Base-by-base conservation (phyloP, 805 yeast genomes). In the Ogataea populi-albae region DNA sequence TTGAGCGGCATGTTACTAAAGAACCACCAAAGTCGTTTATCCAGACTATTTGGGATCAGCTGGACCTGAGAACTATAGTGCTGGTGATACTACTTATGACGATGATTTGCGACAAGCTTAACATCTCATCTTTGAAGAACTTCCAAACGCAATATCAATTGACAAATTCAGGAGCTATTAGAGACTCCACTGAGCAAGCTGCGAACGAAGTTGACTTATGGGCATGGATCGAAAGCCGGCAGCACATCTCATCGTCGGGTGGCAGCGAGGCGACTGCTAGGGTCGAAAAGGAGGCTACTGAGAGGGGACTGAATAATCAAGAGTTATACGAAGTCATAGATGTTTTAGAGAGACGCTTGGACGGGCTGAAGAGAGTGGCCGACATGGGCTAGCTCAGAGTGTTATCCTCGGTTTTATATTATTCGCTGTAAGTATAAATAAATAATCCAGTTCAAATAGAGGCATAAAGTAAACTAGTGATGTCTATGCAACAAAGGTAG, bases 201-300 rank as follows among this genome's bases (percentile, higher is more conserved):
- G 65, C 67, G 37, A 73, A 77, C 40, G 88, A 85, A 57, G 65
- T 70, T 12, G 69, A 71, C 17, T 52, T 85, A 28, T 85, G 93
- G 93, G 70, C 75, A 30, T 85, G 95, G 95, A 67, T 85, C 35
- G 61, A 63, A 20, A 56, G 56, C 3, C 40, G 69, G 31, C 62
- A 66, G 34, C 12, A 26, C 31, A 4, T 17, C 11, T 11, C 11
- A n/a, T 14, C 20, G 14, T 5, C 16, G 12, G 11, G 6, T 18
- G 24, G 22, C 14, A 8, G 16, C 9, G 19, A 16, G 25, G 30
- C 15, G 15, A n/a, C n/a, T n/a, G n/a, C n/a, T n/a, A n/a, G n/a
- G 18, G 5, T 15, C 12, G 12, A 21, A 17, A 16, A 26, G 11
- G 31, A 23, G 22, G 12, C n/a, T 16, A 32, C 12, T 5, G 26